Base-by-base conservation (phyloP, 441 rosid species). In the Erysimum pusillum region DNA sequence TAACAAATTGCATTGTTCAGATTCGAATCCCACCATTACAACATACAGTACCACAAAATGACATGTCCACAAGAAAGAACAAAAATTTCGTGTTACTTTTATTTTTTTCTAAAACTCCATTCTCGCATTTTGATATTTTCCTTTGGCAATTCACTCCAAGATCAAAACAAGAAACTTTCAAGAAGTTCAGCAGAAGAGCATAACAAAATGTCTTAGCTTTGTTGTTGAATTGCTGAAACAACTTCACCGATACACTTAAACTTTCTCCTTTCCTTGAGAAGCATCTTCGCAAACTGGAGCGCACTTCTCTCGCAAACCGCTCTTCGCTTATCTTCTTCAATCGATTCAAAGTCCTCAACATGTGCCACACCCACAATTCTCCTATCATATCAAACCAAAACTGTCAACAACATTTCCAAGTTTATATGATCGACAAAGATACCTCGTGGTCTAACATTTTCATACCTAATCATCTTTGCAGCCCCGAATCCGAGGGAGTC, bases 341-440 rank as follows among this genome's bases (percentile, higher is more conserved):
- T 92, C 35, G 96, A 91, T 82, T 92, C 98, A 71, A 94, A 91
- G 87, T 94, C 97, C 79, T 94, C 98, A 17, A 94, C 94, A 83
- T 91, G 99, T 11, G 98, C 93, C 58, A 94, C 98, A 52, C 99
- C 99, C 4, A 94, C 94, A 58, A 94, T 90, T 84, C 99, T 91
- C 94, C 98, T 94, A 68, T 61, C 53, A 81, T 17, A 68, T 17
- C 25, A 54, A 46, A 46, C 25, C 52, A 39, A 69, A 38, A 66
- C 32, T 34, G 13, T 49, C 28, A 25, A 63, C 69, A 63, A 51
- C 20, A 12, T 11, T 15, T 28, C 36, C 41, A 0, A 14, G 25
- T 38, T 53, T 54, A 25, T 39, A 52, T 38, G 7, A 73, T 63
- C 5, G n/a, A 41, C 22, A 28, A 12, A 8, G 22, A 25, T 38